Evolutionary conservation across 202 grass and related monocot genomes (phyloP).

Genomic region (Musa balbisiana): DNA sequence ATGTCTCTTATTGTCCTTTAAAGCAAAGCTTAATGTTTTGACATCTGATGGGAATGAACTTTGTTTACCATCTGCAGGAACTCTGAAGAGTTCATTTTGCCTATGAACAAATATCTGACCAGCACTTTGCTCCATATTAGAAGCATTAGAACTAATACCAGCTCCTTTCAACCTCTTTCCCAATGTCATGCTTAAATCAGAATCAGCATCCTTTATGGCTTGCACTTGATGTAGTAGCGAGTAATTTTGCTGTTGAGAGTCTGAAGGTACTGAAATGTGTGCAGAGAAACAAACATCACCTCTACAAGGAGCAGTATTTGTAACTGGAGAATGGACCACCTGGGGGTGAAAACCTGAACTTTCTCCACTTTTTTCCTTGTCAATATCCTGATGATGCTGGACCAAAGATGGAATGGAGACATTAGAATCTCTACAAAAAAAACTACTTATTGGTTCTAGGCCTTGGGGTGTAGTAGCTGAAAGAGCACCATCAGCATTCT

Average conservation of each 20-base stretch:
- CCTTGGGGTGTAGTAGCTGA: slow-evolving; percentile 34
- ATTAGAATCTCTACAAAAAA: slow-evolving; percentile 38
- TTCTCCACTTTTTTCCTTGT: slow-evolving; percentile 41
- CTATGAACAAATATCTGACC: slow-evolving; percentile 54
- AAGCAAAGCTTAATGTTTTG: slow-evolving; percentile 76
- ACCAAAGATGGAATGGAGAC: slow-evolving; percentile 37
- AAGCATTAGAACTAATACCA: slow-evolving; percentile 52
- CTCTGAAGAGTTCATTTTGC: slow-evolving; percentile 28
- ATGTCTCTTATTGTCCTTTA: slow-evolving; percentile 54
- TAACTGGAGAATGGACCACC: slow-evolving; percentile 33
- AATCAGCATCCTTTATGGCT: slow-evolving; percentile 43
- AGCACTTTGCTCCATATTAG: slow-evolving; percentile 49
- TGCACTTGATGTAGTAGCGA: slow-evolving; percentile 75
- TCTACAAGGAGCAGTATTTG: slow-evolving; percentile 22
- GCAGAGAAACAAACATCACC: slow-evolving; percentile 48
- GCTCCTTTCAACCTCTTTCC: slow-evolving; percentile 49
- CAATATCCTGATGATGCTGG: slow-evolving; percentile 48
- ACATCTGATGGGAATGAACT: slow-evolving; percentile 56
- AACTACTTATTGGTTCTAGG: slow-evolving; percentile 41
- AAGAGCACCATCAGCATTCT: slow-evolving; percentile 37
- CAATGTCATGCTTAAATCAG: slow-evolving; percentile 46
- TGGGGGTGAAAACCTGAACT: slow-evolving; percentile 36
- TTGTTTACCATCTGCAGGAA: slow-evolving; percentile 46
- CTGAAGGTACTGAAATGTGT: slow-evolving; percentile 37
- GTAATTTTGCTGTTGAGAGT: slow-evolving; percentile 58